These are phyloP conservation scores for Rhynchosporium agropyri DNA, from an alignment of 2,329 filamentous ascomycete species.

Conservation along the genomic window DNA sequence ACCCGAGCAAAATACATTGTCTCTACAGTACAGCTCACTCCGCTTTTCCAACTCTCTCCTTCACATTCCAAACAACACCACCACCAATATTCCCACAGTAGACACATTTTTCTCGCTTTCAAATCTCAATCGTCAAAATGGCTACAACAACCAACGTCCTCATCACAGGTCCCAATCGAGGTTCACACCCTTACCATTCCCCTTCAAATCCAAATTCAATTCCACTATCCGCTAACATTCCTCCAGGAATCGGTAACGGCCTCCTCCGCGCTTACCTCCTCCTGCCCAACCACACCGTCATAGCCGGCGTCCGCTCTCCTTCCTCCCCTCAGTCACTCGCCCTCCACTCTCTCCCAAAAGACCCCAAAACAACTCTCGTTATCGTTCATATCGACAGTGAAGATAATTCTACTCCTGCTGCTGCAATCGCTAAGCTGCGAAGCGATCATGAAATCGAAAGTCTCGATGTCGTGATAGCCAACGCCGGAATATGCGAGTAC, in stretches of 20 bases:
- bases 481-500: conserved; percentile 49
- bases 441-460: conserved; percentile 44
- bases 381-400: conserved; percentile 48
- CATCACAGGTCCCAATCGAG: conserved; percentile 22
- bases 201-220: not conserved
- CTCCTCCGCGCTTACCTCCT: conserved; percentile 21
- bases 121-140: conserved; percentile 4
- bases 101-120: not conserved
- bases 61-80: not conserved
- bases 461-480: conserved; percentile 55
- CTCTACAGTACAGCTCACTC: not conserved
- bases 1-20: not conserved
- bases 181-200: not conserved
- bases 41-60: not conserved
- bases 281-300: conserved; percentile 20
- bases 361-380: conserved; percentile 39
- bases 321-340: not conserved
- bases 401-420: conserved; percentile 41
- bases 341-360: conserved; percentile 4
- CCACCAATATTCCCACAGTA: not conserved
- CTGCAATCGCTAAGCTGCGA: conserved; percentile 43
- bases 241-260: conserved; percentile 22
- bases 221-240: not conserved
- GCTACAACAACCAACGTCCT: conserved; percentile 17
- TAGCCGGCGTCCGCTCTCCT: conserved; percentile 24